phyloP scores from a whole-genome alignment of 1,284 basidiomycete genomes.

The Volvariella surrecta region DNA sequence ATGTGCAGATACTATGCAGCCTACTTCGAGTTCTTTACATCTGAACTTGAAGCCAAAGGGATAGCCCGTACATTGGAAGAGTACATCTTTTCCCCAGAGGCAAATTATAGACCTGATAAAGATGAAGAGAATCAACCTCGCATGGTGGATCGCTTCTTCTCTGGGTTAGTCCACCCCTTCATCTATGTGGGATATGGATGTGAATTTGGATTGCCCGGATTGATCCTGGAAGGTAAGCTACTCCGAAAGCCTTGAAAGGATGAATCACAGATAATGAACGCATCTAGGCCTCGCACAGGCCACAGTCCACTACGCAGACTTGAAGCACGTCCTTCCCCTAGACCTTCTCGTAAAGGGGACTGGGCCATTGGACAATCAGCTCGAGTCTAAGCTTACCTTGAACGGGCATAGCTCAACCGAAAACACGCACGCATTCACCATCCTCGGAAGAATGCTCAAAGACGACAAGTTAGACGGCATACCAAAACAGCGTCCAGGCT shows the following conservation, averaged over 20 bases:
- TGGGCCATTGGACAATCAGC: no score
- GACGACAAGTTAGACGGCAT: conserved; percentile 18
- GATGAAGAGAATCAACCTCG: conserved; percentile 28
- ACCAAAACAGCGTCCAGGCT: conserved; percentile 5
- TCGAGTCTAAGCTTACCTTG: background rate
- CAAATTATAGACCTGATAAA: conserved; percentile 27
- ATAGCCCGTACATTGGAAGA: conserved; percentile 32
- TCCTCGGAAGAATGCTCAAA: conserved; percentile 31
- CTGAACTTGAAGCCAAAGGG: conserved; percentile 28
- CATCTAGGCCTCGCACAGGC: conserved; percentile 26
- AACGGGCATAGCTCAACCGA: conserved; percentile 10
- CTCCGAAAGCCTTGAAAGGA: conserved; percentile 1
- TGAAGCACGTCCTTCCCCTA: background rate
- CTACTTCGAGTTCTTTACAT: conserved; percentile 42
- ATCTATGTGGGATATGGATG: conserved; percentile 51
- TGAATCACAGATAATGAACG: conserved; percentile 1
- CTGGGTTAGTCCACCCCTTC: conserved; percentile 49
- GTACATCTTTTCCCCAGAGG: conserved; percentile 39
- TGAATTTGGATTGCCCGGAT: conserved; percentile 49
- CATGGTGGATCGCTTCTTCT: conserved; percentile 48
- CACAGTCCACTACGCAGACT: conserved; percentile 21
- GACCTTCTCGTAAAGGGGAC: background rate
- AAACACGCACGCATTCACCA: conserved; percentile 25
- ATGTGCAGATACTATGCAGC: conserved; percentile 39
- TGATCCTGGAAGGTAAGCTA: conserved; percentile 49